These are phyloP conservation scores for Cytidiella melzeri DNA, from an alignment of 768 basidiomycete genomes.

Conservation along the genomic window DNA sequence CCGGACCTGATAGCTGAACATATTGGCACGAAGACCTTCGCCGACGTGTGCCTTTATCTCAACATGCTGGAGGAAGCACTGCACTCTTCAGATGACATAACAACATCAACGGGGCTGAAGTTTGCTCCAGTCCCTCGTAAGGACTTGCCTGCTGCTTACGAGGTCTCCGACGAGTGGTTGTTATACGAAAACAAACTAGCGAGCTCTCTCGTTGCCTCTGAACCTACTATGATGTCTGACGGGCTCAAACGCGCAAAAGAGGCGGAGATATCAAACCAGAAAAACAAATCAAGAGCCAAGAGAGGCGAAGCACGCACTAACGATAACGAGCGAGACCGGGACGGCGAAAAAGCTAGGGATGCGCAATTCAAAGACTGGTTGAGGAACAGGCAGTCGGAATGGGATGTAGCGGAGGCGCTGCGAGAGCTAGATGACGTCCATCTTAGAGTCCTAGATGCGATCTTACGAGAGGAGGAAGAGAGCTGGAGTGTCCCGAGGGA, in stretches of 20 bases:
- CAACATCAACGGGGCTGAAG: slow-evolving; percentile 16
- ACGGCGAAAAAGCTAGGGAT: slow-evolving; percentile 23
- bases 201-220: slow-evolving; percentile 20
- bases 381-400: slow-evolving; percentile 7
- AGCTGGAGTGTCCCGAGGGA: background rate
- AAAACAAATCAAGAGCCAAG: slow-evolving; percentile 18
- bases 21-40: slow-evolving; percentile 57
- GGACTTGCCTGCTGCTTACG: slow-evolving; percentile 41
- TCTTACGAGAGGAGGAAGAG: slow-evolving; percentile 29
- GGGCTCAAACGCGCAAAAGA: slow-evolving; percentile 17
- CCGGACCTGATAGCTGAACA: slow-evolving; percentile 72
- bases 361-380: slow-evolving; percentile 21
- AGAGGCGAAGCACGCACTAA: slow-evolving; percentile 12
- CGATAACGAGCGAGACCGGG: slow-evolving; percentile 17
- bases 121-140: slow-evolving; percentile 13
- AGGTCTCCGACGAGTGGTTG: slow-evolving; percentile 47
- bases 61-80: slow-evolving; percentile 41
- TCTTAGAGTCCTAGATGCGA: slow-evolving; percentile 30
- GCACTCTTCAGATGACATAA: background rate
- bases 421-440: slow-evolving; percentile 23
- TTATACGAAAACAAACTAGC: slow-evolving; percentile 42
- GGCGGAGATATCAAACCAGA: slow-evolving; percentile 11
- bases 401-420: slow-evolving; percentile 28
- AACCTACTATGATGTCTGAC: slow-evolving; percentile 25
- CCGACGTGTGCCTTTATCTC: slow-evolving; percentile 68